Evolutionary conservation across 2,329 filamentous ascomycete genomes (phyloP).

Genomic region (Cryphonectria parasitica): DNA sequence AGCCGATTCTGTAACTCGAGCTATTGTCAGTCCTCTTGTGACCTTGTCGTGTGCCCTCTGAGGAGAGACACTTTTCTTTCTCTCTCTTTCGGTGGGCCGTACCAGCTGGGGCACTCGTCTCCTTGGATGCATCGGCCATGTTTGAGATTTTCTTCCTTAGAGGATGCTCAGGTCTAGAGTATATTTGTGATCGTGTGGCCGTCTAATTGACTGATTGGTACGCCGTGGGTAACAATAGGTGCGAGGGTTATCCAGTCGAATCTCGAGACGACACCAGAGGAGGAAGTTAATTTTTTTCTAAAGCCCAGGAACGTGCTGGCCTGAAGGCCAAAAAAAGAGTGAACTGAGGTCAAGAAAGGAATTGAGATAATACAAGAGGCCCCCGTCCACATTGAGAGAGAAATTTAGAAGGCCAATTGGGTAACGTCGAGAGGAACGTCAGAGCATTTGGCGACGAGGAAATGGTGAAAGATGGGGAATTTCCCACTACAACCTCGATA

Average conservation of each 20-base stretch:
- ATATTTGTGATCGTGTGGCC: neutral
- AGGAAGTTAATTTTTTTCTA: neutral
- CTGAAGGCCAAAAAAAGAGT: constrained; percentile 12
- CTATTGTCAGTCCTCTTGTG: constrained; percentile 21
- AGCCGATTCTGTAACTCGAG: constrained; percentile 19
- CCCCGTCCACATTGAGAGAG: constrained; percentile 17
- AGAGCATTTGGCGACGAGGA: constrained; percentile 20
- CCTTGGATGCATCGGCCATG: constrained; percentile 28
- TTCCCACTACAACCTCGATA: constrained; percentile 17
- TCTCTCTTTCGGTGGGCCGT: neutral
- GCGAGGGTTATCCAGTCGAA: neutral
- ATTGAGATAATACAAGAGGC: constrained; percentile 7
- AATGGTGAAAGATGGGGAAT: constrained; percentile 20
- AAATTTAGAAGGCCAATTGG: constrained; percentile 22
- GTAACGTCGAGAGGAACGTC: constrained; percentile 10
- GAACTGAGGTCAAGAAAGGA: constrained; percentile 9
- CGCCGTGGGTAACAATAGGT: neutral
- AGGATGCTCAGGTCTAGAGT: neutral
- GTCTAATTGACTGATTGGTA: neutral
- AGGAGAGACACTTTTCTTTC: neutral
- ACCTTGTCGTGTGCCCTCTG: neutral
- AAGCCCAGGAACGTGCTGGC: constrained; percentile 24
- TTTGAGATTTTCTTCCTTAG: constrained; percentile 19
- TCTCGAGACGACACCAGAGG: neutral
- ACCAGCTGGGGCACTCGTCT: constrained; percentile 25